phyloP scores from a whole-genome alignment of 169 alveolate genomes.

The Eimeria sp. region DNA sequence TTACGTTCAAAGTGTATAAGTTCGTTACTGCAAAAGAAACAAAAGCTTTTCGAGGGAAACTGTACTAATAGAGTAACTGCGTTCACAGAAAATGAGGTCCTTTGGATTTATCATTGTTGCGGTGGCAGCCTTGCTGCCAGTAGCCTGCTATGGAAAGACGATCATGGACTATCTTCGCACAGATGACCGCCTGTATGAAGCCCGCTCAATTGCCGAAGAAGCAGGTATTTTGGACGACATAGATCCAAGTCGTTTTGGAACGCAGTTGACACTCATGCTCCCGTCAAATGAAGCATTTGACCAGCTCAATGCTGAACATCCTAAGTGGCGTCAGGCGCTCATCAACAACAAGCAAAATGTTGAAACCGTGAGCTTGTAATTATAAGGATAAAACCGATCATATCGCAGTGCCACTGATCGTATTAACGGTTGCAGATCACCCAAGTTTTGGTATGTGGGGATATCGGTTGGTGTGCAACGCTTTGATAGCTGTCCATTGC shows the following conservation, averaged over 20 bases:
- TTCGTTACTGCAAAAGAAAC: slow-evolving; percentile 12
- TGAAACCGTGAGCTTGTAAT: slow-evolving; percentile 67
- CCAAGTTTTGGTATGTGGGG: not conserved
- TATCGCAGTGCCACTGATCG: not conserved
- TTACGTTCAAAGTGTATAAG: not conserved
- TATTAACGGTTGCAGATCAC: not conserved
- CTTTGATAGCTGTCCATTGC: not conserved
- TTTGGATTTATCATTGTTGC: not conserved
- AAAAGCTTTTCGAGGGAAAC: not conserved
- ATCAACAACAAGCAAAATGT: slow-evolving; percentile 77
- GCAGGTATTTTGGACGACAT: slow-evolving; percentile 73
- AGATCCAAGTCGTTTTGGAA: slow-evolving; percentile 74
- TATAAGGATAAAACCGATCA: too few species aligned
- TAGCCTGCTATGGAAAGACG: slow-evolving; percentile 56
- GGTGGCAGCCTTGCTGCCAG: slow-evolving; percentile 44
- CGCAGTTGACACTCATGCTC: slow-evolving; percentile 71
- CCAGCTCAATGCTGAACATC: slow-evolving; percentile 71
- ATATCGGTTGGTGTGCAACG: not conserved
- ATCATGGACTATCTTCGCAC: slow-evolving; percentile 78
- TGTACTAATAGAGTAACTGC: not conserved
- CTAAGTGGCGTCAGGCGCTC: slow-evolving; percentile 77
- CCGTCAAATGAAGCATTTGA: slow-evolving; percentile 80
- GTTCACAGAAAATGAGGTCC: slow-evolving; percentile 18
- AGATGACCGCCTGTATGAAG: slow-evolving; percentile 57
- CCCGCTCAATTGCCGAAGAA: slow-evolving; percentile 78